These are phyloP conservation scores for Scytalidium sp. DNA, from an alignment of 2,329 filamentous ascomycete genomes.

Conservation along the genomic window DNA sequence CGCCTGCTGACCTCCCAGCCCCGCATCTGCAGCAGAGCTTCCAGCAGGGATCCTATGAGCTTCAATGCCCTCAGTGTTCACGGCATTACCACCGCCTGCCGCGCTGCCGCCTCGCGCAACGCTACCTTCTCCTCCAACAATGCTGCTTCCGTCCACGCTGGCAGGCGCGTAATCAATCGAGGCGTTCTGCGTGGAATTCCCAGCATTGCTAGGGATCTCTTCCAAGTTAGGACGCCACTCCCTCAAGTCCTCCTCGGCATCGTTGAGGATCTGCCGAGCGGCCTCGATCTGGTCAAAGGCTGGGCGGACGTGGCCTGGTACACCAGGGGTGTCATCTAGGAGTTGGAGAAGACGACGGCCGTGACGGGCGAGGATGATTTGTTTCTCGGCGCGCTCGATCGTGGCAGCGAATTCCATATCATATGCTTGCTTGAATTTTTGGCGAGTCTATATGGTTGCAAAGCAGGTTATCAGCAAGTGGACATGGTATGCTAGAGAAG, in stretches of 20 bases:
- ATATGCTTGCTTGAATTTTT: slow-evolving; percentile 95
- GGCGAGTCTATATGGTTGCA: slow-evolving; percentile 65
- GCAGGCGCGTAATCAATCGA: not conserved
- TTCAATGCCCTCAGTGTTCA: too few relatives aligned
- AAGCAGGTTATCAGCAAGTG: not conserved
- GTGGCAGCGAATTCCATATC: slow-evolving; percentile 83
- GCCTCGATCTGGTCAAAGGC: slow-evolving; percentile 63
- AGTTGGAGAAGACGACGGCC: slow-evolving; percentile 80
- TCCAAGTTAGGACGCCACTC: slow-evolving; percentile 55
- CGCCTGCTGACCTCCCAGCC: too few relatives aligned
- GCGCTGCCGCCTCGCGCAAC: not conserved
- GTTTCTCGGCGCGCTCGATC: slow-evolving; percentile 96
- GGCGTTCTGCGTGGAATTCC: not conserved
- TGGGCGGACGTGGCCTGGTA: slow-evolving; percentile 77
- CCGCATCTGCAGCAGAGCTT: too few relatives aligned
- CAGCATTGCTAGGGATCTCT: slow-evolving; percentile 20
- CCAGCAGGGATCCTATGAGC: too few relatives aligned
- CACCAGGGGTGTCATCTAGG: slow-evolving; percentile 84
- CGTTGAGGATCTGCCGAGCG: slow-evolving; percentile 83
- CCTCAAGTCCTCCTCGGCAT: slow-evolving; percentile 84
- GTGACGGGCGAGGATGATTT: slow-evolving; percentile 89
- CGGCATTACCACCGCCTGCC: not conserved
- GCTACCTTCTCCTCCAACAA: not conserved
- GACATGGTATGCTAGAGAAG: not conserved
- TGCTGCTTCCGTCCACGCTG: not conserved